A percentile compares a stretch with the other conserved stretches of the same genome.
Conservation (phyloP, 306 rosid genomes). For the Glycine tomentella region DNA sequence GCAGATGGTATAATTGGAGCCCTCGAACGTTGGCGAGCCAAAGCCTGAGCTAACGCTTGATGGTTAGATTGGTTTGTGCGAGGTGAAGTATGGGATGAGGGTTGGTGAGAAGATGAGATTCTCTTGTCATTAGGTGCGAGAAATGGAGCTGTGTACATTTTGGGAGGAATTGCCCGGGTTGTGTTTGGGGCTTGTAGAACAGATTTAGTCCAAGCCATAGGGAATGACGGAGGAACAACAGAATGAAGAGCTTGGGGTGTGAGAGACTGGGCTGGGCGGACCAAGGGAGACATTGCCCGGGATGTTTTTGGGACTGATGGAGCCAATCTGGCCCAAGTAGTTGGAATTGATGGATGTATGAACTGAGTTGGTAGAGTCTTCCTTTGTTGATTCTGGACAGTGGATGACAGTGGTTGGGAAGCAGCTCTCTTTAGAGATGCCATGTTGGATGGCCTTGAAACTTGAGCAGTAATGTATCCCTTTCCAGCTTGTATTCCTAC, state of each 20-base stretch:
- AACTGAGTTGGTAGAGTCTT: conserved; percentile 25
- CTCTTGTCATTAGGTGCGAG: conserved; percentile 25
- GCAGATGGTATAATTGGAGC: conserved; percentile 16
- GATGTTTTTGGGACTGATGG: conserved; percentile 34
- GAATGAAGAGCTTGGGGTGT: conserved; percentile 21
- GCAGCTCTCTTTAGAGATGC: conserved; percentile 50
- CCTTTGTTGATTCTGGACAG: conserved; percentile 42
- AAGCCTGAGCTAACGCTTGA: conserved; percentile 30
- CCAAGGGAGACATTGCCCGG: conserved; percentile 35
- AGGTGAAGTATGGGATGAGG: conserved; percentile 5
- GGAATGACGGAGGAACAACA: conserved; percentile 2
- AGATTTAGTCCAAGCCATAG: conserved; percentile 25
- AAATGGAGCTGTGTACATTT: conserved; percentile 12
- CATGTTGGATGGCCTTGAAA: conserved; percentile 21
- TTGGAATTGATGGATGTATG: conserved; percentile 30
- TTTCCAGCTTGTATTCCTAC: conserved; percentile 37
- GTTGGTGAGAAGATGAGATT: conserved; percentile 20
- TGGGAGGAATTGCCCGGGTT: conserved; percentile 31
- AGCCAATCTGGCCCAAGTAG: conserved; percentile 1
- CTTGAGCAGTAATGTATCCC: conserved; percentile 40
- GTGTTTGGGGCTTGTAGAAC: conserved; percentile 28
- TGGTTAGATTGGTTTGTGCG: neutral
- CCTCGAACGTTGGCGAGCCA: conserved; percentile 32
- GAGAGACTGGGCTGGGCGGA: conserved; percentile 17
- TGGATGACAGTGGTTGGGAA: conserved; percentile 38